Evolutionary conservation across 2,329 filamentous ascomycete species (phyloP).

Genomic region (Phyllosticta capitalensis): DNA sequence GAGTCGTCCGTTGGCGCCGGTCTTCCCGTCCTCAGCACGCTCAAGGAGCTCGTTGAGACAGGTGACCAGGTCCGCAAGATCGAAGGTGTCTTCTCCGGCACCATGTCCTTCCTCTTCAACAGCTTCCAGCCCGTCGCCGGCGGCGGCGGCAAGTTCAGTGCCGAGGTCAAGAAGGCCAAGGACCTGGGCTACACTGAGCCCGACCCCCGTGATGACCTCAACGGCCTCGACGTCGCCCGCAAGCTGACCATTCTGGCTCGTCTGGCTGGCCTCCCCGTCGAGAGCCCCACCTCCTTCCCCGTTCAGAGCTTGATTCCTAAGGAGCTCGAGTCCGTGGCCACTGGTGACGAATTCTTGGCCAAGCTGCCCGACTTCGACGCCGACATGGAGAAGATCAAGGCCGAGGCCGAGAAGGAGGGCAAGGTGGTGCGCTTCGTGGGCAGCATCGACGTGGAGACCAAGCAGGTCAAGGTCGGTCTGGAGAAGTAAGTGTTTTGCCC

Average conservation of each 20-base stretch:
- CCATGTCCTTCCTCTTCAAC: conserved; percentile 98
- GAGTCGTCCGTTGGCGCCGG: conserved; percentile 92
- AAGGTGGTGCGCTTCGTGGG: conserved; percentile 94
- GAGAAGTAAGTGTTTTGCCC: conserved; percentile 50
- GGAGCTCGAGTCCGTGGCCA: conserved; percentile 66
- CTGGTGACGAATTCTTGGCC: conserved; percentile 77
- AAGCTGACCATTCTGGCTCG: conserved; percentile 93
- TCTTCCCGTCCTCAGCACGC: conserved; percentile 82
- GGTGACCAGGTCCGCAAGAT: conserved; percentile 87
- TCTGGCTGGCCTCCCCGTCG: conserved; percentile 69
- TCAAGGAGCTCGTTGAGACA: conserved; percentile 89
- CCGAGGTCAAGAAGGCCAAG: conserved; percentile 86
- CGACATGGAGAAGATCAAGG: conserved; percentile 84
- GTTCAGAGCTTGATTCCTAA: conserved; percentile 88
- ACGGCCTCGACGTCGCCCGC: conserved; percentile 82
- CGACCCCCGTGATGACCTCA: conserved; percentile 76
- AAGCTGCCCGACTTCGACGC: conserved; percentile 72
- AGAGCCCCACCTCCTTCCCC: conserved; percentile 80
- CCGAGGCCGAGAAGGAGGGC: conserved; percentile 72
- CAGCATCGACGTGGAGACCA: conserved; percentile 74
- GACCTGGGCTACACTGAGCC: conserved; percentile 87
- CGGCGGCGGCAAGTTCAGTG: conserved; percentile 73
- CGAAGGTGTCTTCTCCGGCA: conserved; percentile 95
- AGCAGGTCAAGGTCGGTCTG: conserved; percentile 81
- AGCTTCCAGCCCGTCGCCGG: conserved; percentile 78